Evolutionary conservation across 495 filamentous ascomycete genomes (phyloP).

Genomic region (Aspergillus nidulans): DNA sequence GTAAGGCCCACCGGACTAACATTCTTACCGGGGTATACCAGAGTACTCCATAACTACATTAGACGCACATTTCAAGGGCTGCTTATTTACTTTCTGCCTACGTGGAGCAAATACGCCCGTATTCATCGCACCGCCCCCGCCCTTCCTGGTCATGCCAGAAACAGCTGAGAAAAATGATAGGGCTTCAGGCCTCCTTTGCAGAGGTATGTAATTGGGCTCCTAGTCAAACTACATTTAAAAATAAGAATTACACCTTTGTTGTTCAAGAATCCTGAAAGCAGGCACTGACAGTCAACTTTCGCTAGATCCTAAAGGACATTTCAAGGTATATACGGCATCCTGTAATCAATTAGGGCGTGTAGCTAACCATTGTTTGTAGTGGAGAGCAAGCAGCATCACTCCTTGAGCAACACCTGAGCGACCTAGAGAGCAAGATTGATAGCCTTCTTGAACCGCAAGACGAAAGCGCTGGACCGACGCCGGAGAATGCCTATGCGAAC

Average conservation of each 20-base stretch:
- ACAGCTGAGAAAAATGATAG: background rate
- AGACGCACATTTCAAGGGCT: too few species aligned
- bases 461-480: background rate
- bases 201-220: background rate
- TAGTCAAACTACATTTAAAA: background rate
- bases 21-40: too few species aligned
- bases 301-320: conserved; percentile 1
- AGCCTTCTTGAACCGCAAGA: conserved; percentile 47
- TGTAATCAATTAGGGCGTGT: background rate
- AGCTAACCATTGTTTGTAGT: conserved; percentile 21
- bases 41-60: too few species aligned
- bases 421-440: conserved; percentile 55
- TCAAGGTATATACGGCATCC: background rate
- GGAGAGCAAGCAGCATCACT: conserved; percentile 55
- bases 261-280: background rate
- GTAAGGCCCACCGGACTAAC: too few species aligned
- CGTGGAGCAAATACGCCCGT: background rate
- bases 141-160: background rate
- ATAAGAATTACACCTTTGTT: too few species aligned
- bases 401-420: conserved; percentile 50
- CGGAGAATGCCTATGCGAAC: background rate
- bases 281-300: background rate
- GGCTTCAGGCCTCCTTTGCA: too few species aligned
- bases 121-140: too few species aligned
- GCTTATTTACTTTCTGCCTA: too few species aligned